Base-by-base conservation (phyloP, 208 protist genomes). In the Trypanosoma conorhini region DNA sequence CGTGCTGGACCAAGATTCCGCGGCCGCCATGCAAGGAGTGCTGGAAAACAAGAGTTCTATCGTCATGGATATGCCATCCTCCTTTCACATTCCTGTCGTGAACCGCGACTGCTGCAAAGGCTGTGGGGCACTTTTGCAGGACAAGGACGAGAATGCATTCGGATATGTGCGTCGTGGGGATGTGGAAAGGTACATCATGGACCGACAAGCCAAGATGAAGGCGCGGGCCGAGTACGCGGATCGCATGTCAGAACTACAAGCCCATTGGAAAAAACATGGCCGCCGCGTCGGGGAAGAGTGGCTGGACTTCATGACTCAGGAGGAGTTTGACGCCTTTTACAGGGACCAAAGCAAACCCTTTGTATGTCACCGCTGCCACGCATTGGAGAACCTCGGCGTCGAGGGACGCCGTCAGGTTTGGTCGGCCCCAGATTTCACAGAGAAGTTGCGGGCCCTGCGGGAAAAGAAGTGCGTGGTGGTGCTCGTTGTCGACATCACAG, bases 241-340 rank as follows among this genome's bases (percentile, higher is more conserved):
- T n/a, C 92, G 92, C 52, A 95, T 95, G 89, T 81, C 88, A 26
- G 88, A 95, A 77, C 79, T 97, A 48, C 88, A 95, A 74, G 74
- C 82, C 13, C 92, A 97, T 75, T 97, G 92, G 90, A 72, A 82
- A 66, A 96, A 93, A 70, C 73, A 97, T 77, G 90, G 90, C n/a
- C 87, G 89, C n/a, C 83, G 82, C 57, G 89, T 96, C 17, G 92
- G 92, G 1, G 92, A 97, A 79, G 89, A 97, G 74, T 97, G 92
- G 92, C 77, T 97, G 54, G 92, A 97, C 76, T 97, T 97, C 63
- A 97, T 97, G 92, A 97, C 92, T 21, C 89, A 97, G 70, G 89
- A 97, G 38, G 89, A 97, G 80, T 97, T 97, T 69, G 74, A 95
- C 60, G 90, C 90, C 22, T 94, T 95, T 71, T 96, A 97, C 78